A percentile compares a stretch with the other conserved stretches of the same genome.
phyloP scores from a whole-genome alignment of 2,329 filamentous ascomycete genomes.

The Rutstroemia sp. region DNA sequence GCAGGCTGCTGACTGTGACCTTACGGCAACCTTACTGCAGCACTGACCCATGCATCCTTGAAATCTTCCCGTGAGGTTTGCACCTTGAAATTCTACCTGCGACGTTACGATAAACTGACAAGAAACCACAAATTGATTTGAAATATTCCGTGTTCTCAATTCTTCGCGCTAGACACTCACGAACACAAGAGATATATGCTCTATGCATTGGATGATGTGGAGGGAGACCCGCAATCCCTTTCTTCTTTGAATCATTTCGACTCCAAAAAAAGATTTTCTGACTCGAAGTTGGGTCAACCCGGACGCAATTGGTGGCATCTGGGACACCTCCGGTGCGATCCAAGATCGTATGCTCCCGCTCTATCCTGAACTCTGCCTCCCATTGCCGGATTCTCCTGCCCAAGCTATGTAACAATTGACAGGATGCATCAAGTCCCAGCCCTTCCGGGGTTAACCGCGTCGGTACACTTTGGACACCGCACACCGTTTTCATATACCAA shows the following conservation, averaged over 20 bases:
- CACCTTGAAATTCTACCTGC: background rate
- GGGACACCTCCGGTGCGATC: too few relatives aligned
- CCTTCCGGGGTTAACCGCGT: background rate
- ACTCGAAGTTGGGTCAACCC: background rate
- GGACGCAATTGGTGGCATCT: background rate
- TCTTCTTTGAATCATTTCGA: background rate
- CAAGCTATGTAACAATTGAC: background rate
- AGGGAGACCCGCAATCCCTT: too few relatives aligned
- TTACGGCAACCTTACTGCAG: too few relatives aligned
- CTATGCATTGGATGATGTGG: too few relatives aligned
- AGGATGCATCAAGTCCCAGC: background rate
- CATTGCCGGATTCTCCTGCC: background rate
- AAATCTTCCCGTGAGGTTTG: too few relatives aligned
- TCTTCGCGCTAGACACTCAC: too few relatives aligned
- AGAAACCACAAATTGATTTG: too few relatives aligned
- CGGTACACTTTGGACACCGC: background rate
- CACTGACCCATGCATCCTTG: too few relatives aligned
- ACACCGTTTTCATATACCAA: background rate
- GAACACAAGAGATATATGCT: too few relatives aligned
- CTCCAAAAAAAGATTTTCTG: background rate
- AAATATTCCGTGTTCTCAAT: too few relatives aligned
- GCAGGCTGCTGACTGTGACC: too few relatives aligned
- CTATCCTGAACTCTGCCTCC: background rate
- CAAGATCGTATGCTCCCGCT: background rate
- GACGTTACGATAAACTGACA: too few relatives aligned